Evolutionary conservation across 2,329 filamentous ascomycete genomes (phyloP).

Genomic region (Passalora sequoiae): DNA sequence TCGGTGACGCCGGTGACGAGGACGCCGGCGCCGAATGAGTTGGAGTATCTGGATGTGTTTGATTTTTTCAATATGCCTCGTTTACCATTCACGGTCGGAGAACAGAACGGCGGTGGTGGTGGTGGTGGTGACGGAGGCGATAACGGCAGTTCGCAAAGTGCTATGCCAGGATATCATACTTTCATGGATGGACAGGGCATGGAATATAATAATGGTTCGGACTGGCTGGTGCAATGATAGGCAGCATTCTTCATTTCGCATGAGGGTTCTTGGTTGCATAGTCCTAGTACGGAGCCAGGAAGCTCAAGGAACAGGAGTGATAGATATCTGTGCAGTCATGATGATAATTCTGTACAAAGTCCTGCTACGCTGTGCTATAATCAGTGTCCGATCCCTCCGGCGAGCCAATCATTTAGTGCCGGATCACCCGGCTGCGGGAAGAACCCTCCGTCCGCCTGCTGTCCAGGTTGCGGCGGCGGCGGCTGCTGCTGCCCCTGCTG

Average conservation of each 20-base stretch:
- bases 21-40: slow-evolving; percentile 66
- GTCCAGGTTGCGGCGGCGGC: slow-evolving; percentile 36
- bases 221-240: slow-evolving; percentile 24
- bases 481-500: slow-evolving; percentile 35
- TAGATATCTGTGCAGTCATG: not conserved
- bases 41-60: slow-evolving; percentile 89
- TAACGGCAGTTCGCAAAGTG: slow-evolving; percentile 26
- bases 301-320: no score
- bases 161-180: slow-evolving; percentile 20
- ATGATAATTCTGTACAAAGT: not conserved
- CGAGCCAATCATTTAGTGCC: slow-evolving; percentile 63
- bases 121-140: slow-evolving; percentile 24
- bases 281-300: no score
- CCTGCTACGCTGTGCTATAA: slow-evolving; percentile 2
- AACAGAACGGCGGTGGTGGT: no score
- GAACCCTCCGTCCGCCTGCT: slow-evolving; percentile 48
- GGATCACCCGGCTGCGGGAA: slow-evolving; percentile 65
- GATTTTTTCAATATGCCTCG: slow-evolving; percentile 91
- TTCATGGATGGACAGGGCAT: slow-evolving; percentile 24
- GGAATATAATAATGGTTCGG: slow-evolving; percentile 17
- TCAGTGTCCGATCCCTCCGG: slow-evolving; percentile 60
- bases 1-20: slow-evolving; percentile 34
- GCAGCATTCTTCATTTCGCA: no score
- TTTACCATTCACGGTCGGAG: slow-evolving; percentile 48
- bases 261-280: no score